These are phyloP conservation scores for Cyphellophora europaea DNA, from an alignment of 2,329 filamentous ascomycete genomes.

Conservation along the genomic window DNA sequence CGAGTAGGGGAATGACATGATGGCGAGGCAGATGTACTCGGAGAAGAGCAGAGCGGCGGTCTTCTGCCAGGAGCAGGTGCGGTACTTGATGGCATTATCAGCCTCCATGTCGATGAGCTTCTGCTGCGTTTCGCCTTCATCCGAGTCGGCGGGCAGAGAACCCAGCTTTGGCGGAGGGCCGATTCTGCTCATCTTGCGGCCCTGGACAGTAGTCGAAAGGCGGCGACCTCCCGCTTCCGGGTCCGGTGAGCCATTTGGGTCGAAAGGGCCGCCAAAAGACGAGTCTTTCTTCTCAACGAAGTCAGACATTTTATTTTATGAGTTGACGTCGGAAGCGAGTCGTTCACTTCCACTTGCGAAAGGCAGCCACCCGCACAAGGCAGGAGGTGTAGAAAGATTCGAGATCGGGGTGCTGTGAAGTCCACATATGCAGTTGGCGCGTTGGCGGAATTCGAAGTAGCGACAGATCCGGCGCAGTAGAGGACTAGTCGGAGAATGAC, in stretches of 20 bases:
- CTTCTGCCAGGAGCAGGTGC: slow-evolving; percentile 91
- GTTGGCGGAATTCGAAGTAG: too few relatives aligned
- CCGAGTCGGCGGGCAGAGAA: slow-evolving; percentile 22
- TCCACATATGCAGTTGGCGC: too few relatives aligned
- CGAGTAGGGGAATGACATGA: slow-evolving; percentile 94
- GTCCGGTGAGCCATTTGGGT: too few relatives aligned
- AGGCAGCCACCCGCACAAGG: too few relatives aligned
- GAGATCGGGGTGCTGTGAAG: too few relatives aligned
- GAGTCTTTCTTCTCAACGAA: slow-evolving; percentile 11
- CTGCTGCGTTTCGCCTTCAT: slow-evolving; percentile 36
- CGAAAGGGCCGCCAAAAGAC: slow-evolving; percentile 4
- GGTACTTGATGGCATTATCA: slow-evolving; percentile 75
- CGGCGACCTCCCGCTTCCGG: slow-evolving; percentile 2
- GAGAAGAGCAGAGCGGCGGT: slow-evolving; percentile 80
- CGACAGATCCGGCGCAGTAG: too few relatives aligned
- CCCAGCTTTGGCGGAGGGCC: slow-evolving; percentile 14
- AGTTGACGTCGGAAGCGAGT: not conserved
- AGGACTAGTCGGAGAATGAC: too few relatives aligned
- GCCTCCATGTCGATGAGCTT: slow-evolving; percentile 63
- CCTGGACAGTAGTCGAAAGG: slow-evolving; percentile 11
- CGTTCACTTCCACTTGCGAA: too few relatives aligned
- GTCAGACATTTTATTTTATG: slow-evolving; percentile 10
- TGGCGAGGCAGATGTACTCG: slow-evolving; percentile 86
- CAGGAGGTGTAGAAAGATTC: too few relatives aligned
- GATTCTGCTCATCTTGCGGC: slow-evolving; percentile 18